Evolutionary conservation across 2,329 filamentous ascomycete genomes (phyloP).

Genomic region (Pseudogymnoascus pannorum): DNA sequence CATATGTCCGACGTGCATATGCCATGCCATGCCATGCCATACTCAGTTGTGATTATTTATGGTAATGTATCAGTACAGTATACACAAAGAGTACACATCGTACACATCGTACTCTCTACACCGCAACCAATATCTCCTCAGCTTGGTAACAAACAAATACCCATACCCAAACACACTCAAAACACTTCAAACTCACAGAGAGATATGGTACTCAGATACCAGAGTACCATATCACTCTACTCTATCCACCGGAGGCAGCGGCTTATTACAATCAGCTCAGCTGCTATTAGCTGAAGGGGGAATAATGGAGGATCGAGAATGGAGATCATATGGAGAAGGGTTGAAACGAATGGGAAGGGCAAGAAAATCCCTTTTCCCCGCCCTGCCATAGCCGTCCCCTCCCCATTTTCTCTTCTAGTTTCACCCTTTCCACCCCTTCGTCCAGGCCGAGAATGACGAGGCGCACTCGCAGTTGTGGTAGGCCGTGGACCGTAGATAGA

Average conservation of each 20-base stretch:
- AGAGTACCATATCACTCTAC: too few relatives aligned
- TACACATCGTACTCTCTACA: neutral
- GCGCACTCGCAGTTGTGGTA: neutral
- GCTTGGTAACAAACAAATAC: neutral
- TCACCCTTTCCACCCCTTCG: neutral
- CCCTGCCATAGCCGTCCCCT: neutral
- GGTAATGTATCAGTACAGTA: neutral
- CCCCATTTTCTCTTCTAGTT: neutral
- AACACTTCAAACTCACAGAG: neutral
- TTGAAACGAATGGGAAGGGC: neutral
- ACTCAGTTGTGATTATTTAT: neutral
- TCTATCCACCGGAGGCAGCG: neutral
- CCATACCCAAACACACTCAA: neutral
- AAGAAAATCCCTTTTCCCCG: neutral
- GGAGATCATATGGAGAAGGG: neutral
- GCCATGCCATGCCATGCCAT: neutral
- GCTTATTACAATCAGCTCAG: constrained; percentile 1
- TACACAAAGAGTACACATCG: neutral
- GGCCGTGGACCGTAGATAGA: neutral
- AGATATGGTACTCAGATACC: neutral
- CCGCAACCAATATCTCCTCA: neutral
- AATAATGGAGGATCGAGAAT: neutral
- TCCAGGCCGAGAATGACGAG: constrained; percentile 3
- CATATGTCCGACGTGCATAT: neutral
- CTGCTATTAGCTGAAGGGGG: neutral